These are phyloP conservation scores for Udeniomyces megalosporus DNA, from an alignment of 768 basidiomycete species.

Conservation along the genomic window DNA sequence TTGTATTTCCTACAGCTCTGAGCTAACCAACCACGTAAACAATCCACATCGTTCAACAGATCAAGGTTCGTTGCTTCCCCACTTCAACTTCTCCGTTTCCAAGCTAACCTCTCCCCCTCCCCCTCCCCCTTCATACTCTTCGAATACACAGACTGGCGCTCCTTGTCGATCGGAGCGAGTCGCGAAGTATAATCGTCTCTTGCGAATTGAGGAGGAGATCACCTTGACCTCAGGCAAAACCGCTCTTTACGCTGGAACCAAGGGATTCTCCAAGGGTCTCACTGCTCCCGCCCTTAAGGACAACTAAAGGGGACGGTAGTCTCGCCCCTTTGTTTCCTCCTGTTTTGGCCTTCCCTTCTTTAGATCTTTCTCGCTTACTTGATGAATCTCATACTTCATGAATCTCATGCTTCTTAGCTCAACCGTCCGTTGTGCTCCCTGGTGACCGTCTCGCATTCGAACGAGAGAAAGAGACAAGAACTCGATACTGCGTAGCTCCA, in stretches of 20 bases:
- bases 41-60: neutral
- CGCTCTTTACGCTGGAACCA: constrained; percentile 55
- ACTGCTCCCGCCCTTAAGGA: constrained; percentile 40
- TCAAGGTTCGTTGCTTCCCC: neutral
- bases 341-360: too few species aligned
- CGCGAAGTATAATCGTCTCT: constrained; percentile 43
- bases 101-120: neutral
- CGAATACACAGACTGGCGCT: constrained; percentile 38
- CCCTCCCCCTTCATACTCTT: neutral
- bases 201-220: constrained; percentile 47
- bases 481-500: too few species aligned
- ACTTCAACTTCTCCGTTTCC: constrained; percentile 40
- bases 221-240: constrained; percentile 34
- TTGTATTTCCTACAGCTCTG: neutral
- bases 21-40: neutral
- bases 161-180: constrained; percentile 93
- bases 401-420: too few species aligned
- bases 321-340: too few species aligned
- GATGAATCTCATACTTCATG: too few species aligned
- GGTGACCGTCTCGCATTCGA: too few species aligned
- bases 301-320: neutral
- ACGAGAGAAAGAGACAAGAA: too few species aligned
- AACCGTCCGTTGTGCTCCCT: too few species aligned
- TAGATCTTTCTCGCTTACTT: too few species aligned
- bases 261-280: constrained; percentile 61